Percentiles rank a stretch among this genome's conserved stretches.
phyloP scores from a whole-genome alignment of 345 rosid genomes.

The Raphanus sativus region DNA sequence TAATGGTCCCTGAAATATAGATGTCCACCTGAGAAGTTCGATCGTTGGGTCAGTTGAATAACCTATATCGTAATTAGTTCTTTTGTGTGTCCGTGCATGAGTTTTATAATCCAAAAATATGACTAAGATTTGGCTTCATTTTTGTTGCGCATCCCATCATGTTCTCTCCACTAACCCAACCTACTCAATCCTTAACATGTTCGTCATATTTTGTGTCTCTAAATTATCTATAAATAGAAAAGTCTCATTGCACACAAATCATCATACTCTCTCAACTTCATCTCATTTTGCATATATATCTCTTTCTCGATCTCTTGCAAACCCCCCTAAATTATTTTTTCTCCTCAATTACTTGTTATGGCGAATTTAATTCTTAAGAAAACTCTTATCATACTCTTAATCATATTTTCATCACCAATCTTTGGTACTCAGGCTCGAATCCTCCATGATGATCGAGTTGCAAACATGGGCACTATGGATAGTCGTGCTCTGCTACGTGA shows the following conservation, averaged over 20 bases:
- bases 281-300: not conserved
- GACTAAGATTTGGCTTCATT: slow-evolving; percentile 6
- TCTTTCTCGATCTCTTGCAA: not conserved
- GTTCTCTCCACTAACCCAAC: slow-evolving; percentile 29
- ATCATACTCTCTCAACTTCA: slow-evolving; percentile 26
- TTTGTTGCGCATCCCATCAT: slow-evolving; percentile 35
- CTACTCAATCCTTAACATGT: slow-evolving; percentile 22
- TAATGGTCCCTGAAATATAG: slow-evolving; percentile 24
- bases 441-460: slow-evolving; percentile 18
- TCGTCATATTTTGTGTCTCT: not conserved
- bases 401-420: slow-evolving; percentile 24
- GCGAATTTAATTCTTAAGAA: slow-evolving; percentile 30
- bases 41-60: slow-evolving; percentile 23
- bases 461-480: not conserved
- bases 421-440: slow-evolving; percentile 32
- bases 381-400: slow-evolving; percentile 28
- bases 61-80: slow-evolving; percentile 1
- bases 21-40: slow-evolving; percentile 26
- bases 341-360: slow-evolving; percentile 13
- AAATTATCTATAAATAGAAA: slow-evolving; percentile 36
- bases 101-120: slow-evolving; percentile 18
- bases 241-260: slow-evolving; percentile 11
- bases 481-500: slow-evolving; percentile 36
- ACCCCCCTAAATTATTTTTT: not conserved
- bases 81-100: slow-evolving; percentile 11